These are phyloP conservation scores for Emmonsiellopsis sp. DNA, from an alignment of 2,329 filamentous ascomycete genomes.

Conservation along the genomic window DNA sequence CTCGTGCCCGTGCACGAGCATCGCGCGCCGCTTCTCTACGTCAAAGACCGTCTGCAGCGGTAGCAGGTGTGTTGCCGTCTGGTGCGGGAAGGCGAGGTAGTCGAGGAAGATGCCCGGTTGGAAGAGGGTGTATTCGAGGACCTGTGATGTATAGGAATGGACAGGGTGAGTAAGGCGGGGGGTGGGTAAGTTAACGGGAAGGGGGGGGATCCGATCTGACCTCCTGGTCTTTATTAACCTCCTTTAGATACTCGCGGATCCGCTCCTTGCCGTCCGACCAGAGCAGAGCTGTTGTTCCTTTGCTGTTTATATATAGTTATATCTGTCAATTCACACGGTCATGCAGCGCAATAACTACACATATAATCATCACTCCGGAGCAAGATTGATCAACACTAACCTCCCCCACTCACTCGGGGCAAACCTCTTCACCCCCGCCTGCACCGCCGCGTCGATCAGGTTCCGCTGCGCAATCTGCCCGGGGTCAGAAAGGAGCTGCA, in stretches of 20 bases:
- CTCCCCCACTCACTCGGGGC: constrained; percentile 27
- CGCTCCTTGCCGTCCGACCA: constrained; percentile 43
- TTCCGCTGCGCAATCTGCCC: constrained; percentile 18
- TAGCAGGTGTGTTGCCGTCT: constrained; percentile 24
- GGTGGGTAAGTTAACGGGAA: background rate
- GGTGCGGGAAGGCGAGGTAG: constrained; percentile 42
- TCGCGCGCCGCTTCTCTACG: constrained; percentile 22
- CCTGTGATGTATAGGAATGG: constrained; percentile 21
- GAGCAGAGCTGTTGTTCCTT: constrained; percentile 27
- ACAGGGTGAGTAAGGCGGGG: background rate
- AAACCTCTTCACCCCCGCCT: constrained; percentile 30
- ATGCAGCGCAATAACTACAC: background rate
- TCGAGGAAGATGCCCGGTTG: constrained; percentile 46
- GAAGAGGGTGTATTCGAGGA: constrained; percentile 48
- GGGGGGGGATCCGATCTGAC: constrained; percentile 15
- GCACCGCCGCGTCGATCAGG: constrained; percentile 31
- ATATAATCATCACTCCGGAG: too few species aligned
- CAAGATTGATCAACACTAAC: background rate
- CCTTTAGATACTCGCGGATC: constrained; percentile 40
- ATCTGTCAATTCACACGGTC: background rate
- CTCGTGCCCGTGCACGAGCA: constrained; percentile 21
- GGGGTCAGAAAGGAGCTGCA: constrained; percentile 17
- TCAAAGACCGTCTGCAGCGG: constrained; percentile 24
- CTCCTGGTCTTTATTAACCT: constrained; percentile 40
- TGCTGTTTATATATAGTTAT: constrained; percentile 10